phyloP scores from a whole-genome alignment of 495 filamentous ascomycete genomes.

The Penicillium alfredii region DNA sequence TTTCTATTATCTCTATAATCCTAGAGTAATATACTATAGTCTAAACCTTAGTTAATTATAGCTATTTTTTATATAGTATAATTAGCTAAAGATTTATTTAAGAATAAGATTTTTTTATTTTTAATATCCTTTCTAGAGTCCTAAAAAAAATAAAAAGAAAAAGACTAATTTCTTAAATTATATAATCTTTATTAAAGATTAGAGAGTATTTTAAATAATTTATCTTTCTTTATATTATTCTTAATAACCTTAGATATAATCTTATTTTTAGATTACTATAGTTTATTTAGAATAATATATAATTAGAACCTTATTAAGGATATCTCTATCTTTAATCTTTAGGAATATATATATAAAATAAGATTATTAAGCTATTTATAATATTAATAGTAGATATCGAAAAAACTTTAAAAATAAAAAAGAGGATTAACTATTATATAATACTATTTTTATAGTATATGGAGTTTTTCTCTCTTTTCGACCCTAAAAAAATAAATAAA shows the following conservation, averaged over 20 bases:
- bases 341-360: neutral
- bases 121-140: neutral
- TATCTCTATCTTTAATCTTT: neutral
- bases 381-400: neutral
- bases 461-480: neutral
- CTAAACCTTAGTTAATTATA: neutral
- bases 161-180: neutral
- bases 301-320: neutral
- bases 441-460: neutral
- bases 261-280: neutral
- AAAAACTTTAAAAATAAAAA: neutral
- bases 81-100: neutral
- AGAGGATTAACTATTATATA: neutral
- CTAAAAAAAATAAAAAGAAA: neutral
- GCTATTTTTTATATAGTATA: neutral
- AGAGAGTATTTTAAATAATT: neutral
- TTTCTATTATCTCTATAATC: neutral
- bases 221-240: neutral
- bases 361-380: neutral
- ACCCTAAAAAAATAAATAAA: neutral
- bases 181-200: neutral
- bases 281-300: neutral
- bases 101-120: neutral
- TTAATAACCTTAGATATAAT: neutral
- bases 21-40: neutral